Evolutionary conservation across 1,139 yeast species (phyloP).

Genomic region (Martiniozyma asiatica): DNA sequence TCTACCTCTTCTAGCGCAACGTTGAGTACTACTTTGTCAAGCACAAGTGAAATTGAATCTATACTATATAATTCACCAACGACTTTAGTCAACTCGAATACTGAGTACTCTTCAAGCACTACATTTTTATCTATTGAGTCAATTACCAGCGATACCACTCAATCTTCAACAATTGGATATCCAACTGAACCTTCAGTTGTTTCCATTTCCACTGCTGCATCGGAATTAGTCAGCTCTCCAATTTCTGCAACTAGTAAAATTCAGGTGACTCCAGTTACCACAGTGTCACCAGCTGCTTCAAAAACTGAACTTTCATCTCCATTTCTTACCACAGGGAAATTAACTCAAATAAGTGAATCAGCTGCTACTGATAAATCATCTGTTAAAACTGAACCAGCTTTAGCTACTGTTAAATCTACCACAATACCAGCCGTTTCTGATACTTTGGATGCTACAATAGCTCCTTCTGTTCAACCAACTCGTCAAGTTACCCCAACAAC

Average conservation of each 20-base stretch:
- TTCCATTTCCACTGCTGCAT: slow-evolving; percentile 3
- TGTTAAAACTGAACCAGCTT: no score
- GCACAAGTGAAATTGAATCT: no score
- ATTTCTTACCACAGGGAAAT: slow-evolving; percentile 4
- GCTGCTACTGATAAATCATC: slow-evolving; percentile 1
- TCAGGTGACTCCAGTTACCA: slow-evolving; percentile 5
- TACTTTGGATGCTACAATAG: slow-evolving; percentile 3
- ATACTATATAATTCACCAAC: no score
- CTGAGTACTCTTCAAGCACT: no score
- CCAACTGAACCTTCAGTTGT: slow-evolving; percentile 3
- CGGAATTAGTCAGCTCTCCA: slow-evolving; percentile 2
- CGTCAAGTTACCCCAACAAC: neutral
- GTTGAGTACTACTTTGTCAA: no score
- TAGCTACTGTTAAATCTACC: no score
- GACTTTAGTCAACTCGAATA: no score
- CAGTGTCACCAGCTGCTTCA: slow-evolving; percentile 3
- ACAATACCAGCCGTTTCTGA: neutral
- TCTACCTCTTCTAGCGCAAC: no score
- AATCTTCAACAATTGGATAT: neutral
- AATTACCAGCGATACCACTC: neutral
- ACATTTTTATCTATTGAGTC: slow-evolving; percentile 1
- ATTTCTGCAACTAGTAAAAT: slow-evolving; percentile 6
- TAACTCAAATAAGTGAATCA: slow-evolving; percentile 2
- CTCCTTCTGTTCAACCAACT: neutral
- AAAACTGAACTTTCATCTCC: slow-evolving; percentile 8